Evolutionary conservation across 345 rosid genomes (phyloP).

Genomic region (Brassica cretica): DNA sequence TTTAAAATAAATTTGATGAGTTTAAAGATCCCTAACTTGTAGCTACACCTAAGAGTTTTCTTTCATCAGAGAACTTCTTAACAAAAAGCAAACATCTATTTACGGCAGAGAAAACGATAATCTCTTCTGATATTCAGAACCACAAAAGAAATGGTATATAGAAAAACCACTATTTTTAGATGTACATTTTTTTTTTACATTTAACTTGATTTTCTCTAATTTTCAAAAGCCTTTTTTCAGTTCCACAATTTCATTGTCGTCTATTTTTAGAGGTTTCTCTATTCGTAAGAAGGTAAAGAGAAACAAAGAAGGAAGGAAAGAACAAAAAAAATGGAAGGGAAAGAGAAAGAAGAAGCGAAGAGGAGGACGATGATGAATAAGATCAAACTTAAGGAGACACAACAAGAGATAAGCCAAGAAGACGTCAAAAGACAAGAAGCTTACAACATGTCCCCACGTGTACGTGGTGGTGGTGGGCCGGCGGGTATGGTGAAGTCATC

Average conservation of each 20-base stretch:
- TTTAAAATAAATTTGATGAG: background rate
- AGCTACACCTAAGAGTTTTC: background rate
- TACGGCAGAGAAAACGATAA: conserved; percentile 14
- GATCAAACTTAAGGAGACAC: conserved; percentile 30
- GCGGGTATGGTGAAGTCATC: conserved; percentile 32
- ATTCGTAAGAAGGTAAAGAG: conserved; percentile 28
- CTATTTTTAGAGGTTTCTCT: conserved; percentile 28
- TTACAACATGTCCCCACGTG: conserved; percentile 42
- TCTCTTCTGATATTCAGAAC: conserved; percentile 10
- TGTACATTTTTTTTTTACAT: background rate
- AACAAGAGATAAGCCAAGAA: conserved; percentile 30
- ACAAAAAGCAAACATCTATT: background rate
- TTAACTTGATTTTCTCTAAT: background rate
- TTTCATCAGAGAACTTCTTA: background rate
- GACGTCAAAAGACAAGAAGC: conserved; percentile 39
- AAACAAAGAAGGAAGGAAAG: background rate
- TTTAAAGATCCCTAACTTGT: background rate
- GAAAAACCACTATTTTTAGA: conserved; percentile 21
- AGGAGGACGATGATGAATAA: conserved; percentile 16
- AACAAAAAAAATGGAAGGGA: conserved; percentile 35
- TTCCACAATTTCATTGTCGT: background rate
- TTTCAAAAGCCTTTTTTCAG: background rate
- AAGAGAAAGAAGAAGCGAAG: conserved; percentile 28
- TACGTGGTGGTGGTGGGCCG: conserved; percentile 19
- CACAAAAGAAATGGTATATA: background rate